phyloP scores from a whole-genome alignment of 1,284 basidiomycete species.

The Mycena sp. region DNA sequence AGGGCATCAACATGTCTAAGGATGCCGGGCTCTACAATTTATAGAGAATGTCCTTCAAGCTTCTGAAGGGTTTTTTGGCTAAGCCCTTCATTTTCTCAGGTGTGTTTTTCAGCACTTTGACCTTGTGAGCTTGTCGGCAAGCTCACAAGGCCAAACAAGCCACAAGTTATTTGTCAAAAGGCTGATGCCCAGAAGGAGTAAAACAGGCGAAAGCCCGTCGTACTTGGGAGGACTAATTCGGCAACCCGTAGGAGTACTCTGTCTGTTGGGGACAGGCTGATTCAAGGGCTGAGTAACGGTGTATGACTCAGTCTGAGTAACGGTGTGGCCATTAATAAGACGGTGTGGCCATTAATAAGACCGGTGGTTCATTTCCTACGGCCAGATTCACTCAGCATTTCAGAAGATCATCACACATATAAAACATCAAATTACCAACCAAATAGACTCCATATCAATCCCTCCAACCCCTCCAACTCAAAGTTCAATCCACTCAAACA shows the following conservation, averaged over 20 bases:
- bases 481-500: background rate
- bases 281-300: conserved; percentile 14
- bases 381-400: conserved; percentile 4
- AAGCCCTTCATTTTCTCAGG: no score
- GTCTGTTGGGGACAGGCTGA: conserved; percentile 10
- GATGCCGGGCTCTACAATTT: no score
- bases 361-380: conserved; percentile 5
- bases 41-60: no score
- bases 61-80: no score
- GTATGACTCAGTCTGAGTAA: conserved; percentile 1
- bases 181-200: conserved; percentile 8
- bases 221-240: conserved; percentile 8
- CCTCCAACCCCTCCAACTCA: background rate
- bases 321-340: background rate
- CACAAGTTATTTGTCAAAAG: no score
- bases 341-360: background rate
- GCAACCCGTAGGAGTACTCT: conserved; percentile 6
- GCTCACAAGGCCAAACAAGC: no score
- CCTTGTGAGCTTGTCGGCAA: no score
- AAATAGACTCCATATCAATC: conserved; percentile 9
- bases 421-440: conserved; percentile 2
- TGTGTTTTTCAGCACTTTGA: no score
- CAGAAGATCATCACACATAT: conserved; percentile 8
- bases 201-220: conserved; percentile 1
- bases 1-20: no score